Evolutionary conservation across 768 basidiomycete genomes (phyloP).

Genomic region (Boletus reticuloceps): DNA sequence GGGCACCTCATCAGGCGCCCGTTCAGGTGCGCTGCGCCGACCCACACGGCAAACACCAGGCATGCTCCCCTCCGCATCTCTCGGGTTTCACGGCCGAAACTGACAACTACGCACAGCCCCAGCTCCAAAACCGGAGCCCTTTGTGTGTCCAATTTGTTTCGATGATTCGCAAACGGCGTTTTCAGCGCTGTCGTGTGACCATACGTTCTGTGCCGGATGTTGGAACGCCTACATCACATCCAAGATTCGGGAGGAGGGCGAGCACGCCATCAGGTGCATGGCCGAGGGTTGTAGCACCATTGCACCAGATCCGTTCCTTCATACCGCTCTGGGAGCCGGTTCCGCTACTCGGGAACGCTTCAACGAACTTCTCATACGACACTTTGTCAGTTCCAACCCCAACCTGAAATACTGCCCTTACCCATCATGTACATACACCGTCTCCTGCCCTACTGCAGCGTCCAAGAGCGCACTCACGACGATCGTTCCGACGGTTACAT

Average conservation of each 20-base stretch:
- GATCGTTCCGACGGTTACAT: constrained; percentile 86
- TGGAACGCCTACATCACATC: constrained; percentile 78
- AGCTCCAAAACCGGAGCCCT: constrained; percentile 43
- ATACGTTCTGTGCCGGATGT: constrained; percentile 80
- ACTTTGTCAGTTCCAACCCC: constrained; percentile 83
- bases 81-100: neutral
- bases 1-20: constrained; percentile 23
- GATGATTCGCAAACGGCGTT: constrained; percentile 71
- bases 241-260: constrained; percentile 83
- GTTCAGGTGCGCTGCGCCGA: constrained; percentile 27
- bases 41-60: constrained; percentile 31
- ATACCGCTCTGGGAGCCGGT: constrained; percentile 54
- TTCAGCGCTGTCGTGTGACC: constrained; percentile 77
- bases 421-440: constrained; percentile 91
- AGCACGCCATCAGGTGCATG: constrained; percentile 75
- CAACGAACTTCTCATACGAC: constrained; percentile 82
- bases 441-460: constrained; percentile 82
- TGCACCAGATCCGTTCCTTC: constrained; percentile 62
- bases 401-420: constrained; percentile 94
- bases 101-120: constrained; percentile 13
- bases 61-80: neutral
- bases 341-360: constrained; percentile 62
- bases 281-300: constrained; percentile 69
- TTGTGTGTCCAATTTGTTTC: constrained; percentile 94
- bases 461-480: constrained; percentile 69